These are phyloP conservation scores for Platanthera guangdongensis DNA, from an alignment of 106 monocot genomes.

Conservation along the genomic window DNA sequence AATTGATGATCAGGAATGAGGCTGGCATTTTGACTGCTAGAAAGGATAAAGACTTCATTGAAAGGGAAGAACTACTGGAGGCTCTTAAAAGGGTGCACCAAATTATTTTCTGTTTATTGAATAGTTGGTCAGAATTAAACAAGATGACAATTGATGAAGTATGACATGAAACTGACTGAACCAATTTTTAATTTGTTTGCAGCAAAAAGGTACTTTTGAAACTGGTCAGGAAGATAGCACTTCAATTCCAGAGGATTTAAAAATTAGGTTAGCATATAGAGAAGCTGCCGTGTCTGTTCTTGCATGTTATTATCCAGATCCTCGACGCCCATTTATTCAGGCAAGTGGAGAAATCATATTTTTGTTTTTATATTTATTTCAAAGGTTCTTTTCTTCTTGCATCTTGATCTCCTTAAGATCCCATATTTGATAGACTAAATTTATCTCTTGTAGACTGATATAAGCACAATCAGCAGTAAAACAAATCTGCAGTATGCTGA, in stretches of 20 bases:
- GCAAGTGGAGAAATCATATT: conserved; percentile 16
- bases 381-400: not conserved
- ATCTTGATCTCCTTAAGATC: not conserved
- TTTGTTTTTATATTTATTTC: not conserved
- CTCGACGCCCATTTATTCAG: conserved; percentile 53
- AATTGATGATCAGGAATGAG: conserved; percentile 54
- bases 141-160: not conserved
- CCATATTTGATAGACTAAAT: not conserved
- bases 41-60: conserved; percentile 77
- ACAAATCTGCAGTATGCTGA: conserved; percentile 76
- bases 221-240: conserved; percentile 80
- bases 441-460: conserved; percentile 59
- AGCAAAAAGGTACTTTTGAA: conserved; percentile 94
- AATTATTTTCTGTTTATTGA: not conserved
- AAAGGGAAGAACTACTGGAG: conserved; percentile 60
- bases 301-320: conserved; percentile 59
- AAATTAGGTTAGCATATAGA: conserved; percentile 67
- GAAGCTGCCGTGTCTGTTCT: conserved; percentile 81
- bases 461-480: conserved; percentile 49
- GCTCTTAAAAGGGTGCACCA: conserved; percentile 62
- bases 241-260: conserved; percentile 61
- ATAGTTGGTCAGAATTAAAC: not conserved
- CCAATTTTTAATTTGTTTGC: conserved; percentile 13
- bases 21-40: conserved; percentile 85
- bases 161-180: not conserved